Conservation (phyloP, 2,329 filamentous ascomycete genomes). For the Penicillium sp. region DNA sequence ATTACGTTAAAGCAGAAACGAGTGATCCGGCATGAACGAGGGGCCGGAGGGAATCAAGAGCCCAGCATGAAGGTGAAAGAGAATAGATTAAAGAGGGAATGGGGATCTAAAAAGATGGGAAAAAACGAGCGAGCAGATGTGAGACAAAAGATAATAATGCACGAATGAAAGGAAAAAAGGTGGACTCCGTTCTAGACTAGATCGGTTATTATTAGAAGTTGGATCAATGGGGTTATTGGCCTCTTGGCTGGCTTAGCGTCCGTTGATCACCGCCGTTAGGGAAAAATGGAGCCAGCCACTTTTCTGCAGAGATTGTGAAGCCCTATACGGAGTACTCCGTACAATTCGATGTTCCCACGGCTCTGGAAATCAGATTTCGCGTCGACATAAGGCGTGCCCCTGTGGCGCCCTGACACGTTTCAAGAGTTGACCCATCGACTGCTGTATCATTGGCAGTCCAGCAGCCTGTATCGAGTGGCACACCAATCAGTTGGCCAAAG, state of each 20-base stretch:
- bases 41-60: conserved; percentile 11
- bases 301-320: neutral
- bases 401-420: conserved; percentile 11
- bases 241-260: neutral
- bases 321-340: neutral
- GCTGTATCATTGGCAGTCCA: conserved; percentile 12
- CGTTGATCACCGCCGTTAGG: conserved; percentile 11
- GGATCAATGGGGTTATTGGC: neutral
- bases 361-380: neutral
- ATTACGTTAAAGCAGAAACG: conserved; percentile 20
- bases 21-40: conserved; percentile 14
- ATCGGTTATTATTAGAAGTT: conserved; percentile 17
- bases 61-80: conserved; percentile 11
- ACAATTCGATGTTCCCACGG: neutral
- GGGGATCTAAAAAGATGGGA: conserved; percentile 3
- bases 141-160: conserved; percentile 14
- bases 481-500: conserved; percentile 8
- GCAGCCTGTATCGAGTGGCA: neutral
- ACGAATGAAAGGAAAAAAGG: conserved; percentile 17
- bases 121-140: conserved; percentile 6
- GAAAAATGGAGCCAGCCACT: neutral
- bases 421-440: conserved; percentile 3
- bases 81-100: conserved; percentile 5
- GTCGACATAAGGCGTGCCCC: conserved; percentile 5
- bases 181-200: conserved; percentile 3